phyloP scores from a whole-genome alignment of 768 basidiomycete genomes.

The Calocybe indica region DNA sequence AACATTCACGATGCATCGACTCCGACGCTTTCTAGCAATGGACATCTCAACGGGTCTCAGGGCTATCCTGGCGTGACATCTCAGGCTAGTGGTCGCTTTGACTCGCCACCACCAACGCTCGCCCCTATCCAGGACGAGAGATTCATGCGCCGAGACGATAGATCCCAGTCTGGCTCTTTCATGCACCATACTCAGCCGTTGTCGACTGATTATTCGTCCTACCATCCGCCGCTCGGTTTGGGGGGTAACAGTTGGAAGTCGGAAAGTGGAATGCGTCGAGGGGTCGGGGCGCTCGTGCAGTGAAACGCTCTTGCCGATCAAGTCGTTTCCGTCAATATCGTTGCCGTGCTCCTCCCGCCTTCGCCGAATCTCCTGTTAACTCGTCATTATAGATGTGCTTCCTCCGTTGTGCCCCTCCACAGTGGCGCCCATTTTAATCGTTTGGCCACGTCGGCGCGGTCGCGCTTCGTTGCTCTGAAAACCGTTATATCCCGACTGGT shows the following conservation, averaged over 20 bases:
- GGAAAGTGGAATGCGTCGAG: conserved; percentile 37
- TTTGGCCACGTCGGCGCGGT: too few relatives aligned
- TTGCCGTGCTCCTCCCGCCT: background rate
- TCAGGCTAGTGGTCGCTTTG: conserved; percentile 24
- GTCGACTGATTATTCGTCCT: conserved; percentile 33
- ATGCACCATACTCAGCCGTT: conserved; percentile 35
- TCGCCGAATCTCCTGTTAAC: background rate
- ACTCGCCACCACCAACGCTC: conserved; percentile 48
- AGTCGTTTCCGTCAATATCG: conserved; percentile 1
- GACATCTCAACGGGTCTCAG: background rate
- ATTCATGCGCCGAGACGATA: conserved; percentile 24
- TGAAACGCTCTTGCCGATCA: conserved; percentile 9
- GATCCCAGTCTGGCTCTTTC: conserved; percentile 25
- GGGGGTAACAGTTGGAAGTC: conserved; percentile 41
- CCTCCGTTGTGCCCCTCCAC: background rate
- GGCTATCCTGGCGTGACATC: too few relatives aligned
- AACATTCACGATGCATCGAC: conserved; percentile 16
- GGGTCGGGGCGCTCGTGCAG: conserved; percentile 32
- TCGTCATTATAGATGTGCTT: background rate
- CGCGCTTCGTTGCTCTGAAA: background rate
- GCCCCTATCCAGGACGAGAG: conserved; percentile 49
- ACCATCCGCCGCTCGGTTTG: conserved; percentile 31
- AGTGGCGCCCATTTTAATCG: too few relatives aligned
- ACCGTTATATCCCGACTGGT: background rate
- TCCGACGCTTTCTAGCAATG: background rate